These are phyloP conservation scores for Hypoxylon perforatum DNA, from an alignment of 495 filamentous ascomycete species.

Conservation along the genomic window DNA sequence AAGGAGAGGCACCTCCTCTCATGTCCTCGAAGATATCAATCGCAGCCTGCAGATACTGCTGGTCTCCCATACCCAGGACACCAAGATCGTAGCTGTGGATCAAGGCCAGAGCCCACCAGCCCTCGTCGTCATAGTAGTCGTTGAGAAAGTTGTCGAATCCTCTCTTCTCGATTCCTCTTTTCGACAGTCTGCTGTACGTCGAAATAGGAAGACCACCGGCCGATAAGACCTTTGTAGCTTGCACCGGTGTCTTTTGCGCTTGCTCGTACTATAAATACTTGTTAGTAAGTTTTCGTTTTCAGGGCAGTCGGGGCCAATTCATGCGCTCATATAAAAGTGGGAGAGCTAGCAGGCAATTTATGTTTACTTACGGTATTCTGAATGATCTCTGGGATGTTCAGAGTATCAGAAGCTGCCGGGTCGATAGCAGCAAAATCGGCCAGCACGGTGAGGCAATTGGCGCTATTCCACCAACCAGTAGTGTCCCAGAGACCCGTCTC, in stretches of 20 bases:
- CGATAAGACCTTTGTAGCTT: constrained; percentile 47
- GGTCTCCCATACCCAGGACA: constrained; percentile 55
- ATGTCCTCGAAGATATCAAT: constrained; percentile 71
- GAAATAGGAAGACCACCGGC: constrained; percentile 46
- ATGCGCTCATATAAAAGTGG: neutral
- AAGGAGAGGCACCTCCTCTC: constrained; percentile 64
- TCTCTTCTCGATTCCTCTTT: constrained; percentile 31
- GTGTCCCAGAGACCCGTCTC: constrained; percentile 72
- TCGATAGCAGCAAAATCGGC: constrained; percentile 67
- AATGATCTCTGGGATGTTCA: constrained; percentile 53
- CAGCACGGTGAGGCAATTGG: constrained; percentile 72
- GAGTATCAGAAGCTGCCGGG: constrained; percentile 32
- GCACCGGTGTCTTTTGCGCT: constrained; percentile 50
- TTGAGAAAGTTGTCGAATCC: constrained; percentile 66
- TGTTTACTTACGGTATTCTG: constrained; percentile 52
- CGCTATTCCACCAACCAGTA: constrained; percentile 81
- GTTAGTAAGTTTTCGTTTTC: no score
- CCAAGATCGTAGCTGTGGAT: constrained; percentile 71
- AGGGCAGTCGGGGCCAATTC: neutral
- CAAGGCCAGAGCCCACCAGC: constrained; percentile 77
- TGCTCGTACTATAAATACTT: constrained; percentile 33
- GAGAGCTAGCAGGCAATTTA: neutral
- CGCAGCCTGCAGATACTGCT: constrained; percentile 65
- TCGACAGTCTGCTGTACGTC: constrained; percentile 43
- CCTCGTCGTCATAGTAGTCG: constrained; percentile 76